Evolutionary conservation across 495 filamentous ascomycete species (phyloP).

Genomic region (Saxispiralis lemnorum): DNA sequence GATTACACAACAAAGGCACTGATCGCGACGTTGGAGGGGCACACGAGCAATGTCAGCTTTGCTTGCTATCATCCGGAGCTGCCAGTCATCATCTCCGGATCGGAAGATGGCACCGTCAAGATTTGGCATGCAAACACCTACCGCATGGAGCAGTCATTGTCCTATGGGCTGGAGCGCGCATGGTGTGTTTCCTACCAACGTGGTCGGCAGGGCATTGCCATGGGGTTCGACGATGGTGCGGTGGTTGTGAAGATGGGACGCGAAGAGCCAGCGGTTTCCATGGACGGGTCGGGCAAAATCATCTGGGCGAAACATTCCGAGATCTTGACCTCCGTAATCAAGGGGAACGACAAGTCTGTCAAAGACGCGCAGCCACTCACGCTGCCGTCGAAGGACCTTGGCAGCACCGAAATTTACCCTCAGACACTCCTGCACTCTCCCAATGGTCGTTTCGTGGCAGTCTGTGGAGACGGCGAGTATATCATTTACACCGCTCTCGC

Average conservation of each 20-base stretch:
- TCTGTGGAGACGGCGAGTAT: conserved; percentile 94
- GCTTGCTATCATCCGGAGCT: conserved; percentile 96
- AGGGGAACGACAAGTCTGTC: conserved; percentile 61
- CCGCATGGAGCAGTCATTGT: conserved; percentile 82
- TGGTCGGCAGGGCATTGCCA: conserved; percentile 79
- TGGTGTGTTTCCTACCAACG: conserved; percentile 96
- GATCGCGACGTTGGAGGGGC: conserved; percentile 90
- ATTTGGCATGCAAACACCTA: conserved; percentile 99
- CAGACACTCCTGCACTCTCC: conserved; percentile 88
- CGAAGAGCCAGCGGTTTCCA: conserved; percentile 92
- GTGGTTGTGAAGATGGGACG: conserved; percentile 95
- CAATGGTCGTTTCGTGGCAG: conserved; percentile 90
- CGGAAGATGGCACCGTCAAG: conserved; percentile 92
- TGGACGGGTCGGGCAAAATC: conserved; percentile 89
- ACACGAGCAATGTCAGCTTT: conserved; percentile 97
- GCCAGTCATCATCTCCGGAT: conserved; percentile 95
- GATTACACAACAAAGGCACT: conserved; percentile 96
- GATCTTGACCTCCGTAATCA: conserved; percentile 85
- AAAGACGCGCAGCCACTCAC: conserved; percentile 80
- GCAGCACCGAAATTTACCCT: conserved; percentile 90
- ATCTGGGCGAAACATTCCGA: conserved; percentile 92
- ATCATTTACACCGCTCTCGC: conserved; percentile 96
- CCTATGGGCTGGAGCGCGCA: conserved; percentile 84
- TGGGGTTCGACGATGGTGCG: conserved; percentile 95
- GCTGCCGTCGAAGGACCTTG: conserved; percentile 82